Evolutionary conservation across 2,329 filamentous ascomycete genomes (phyloP).

Genomic region (Paecilomyces niveus): DNA sequence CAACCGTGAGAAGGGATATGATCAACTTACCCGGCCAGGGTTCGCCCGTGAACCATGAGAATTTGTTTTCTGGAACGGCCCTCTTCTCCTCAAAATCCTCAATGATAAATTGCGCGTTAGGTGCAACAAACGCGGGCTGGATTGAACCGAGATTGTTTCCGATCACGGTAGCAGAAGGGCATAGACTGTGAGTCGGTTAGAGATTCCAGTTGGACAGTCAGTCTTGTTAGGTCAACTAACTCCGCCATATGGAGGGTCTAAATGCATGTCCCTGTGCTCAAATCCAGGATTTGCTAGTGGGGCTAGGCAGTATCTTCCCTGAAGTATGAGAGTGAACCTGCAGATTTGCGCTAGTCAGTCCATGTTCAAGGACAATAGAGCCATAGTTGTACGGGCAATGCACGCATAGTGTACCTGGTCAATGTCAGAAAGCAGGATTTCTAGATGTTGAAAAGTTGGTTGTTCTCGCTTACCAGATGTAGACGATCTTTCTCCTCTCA

Average conservation of each 20-base stretch:
- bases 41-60: conserved; percentile 15
- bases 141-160: conserved; percentile 6
- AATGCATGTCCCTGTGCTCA: neutral
- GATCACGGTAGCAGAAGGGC: conserved; percentile 4
- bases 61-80: conserved; percentile 8
- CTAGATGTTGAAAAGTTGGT: neutral
- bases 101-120: conserved; percentile 15
- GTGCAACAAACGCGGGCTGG: conserved; percentile 4
- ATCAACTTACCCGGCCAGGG: conserved; percentile 6
- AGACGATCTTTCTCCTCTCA: neutral
- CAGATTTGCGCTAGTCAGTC: neutral
- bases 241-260: conserved; percentile 7
- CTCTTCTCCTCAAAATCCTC: conserved; percentile 13
- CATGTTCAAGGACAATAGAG: neutral
- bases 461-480: neutral
- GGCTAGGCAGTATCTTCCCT: conserved; percentile 3
- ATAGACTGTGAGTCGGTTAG: neutral
- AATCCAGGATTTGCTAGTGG: conserved; percentile 2
- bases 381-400: neutral
- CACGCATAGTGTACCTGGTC: neutral
- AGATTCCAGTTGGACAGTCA: neutral
- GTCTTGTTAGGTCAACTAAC: neutral
- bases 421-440: neutral
- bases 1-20: neutral
- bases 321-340: conserved; percentile 1